phyloP scores from a whole-genome alignment of 257 asterid genomes.

The Avicennia marina region DNA sequence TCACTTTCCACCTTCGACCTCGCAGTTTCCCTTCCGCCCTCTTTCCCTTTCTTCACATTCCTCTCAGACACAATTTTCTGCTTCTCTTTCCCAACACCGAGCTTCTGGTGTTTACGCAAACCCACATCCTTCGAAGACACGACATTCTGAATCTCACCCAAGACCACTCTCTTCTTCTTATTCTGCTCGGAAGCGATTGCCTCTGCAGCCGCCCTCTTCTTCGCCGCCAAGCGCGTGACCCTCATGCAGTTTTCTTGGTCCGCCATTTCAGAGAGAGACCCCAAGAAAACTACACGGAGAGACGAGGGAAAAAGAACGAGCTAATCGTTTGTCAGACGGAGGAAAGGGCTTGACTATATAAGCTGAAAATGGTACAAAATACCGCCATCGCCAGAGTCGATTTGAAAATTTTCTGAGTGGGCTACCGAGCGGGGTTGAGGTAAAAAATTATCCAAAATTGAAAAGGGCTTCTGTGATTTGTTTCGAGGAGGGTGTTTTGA shows the following conservation, averaged over 20 bases:
- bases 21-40: slow-evolving; percentile 21
- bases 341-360: slow-evolving; percentile 22
- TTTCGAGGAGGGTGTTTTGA: background rate
- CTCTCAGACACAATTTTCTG: slow-evolving; percentile 24
- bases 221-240: slow-evolving; percentile 76
- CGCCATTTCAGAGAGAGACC: slow-evolving; percentile 41
- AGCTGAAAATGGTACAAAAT: slow-evolving; percentile 12
- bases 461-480: slow-evolving; percentile 11
- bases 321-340: slow-evolving; percentile 7
- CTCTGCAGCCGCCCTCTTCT: slow-evolving; percentile 65
- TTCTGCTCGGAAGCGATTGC: slow-evolving; percentile 25
- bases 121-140: slow-evolving; percentile 13
- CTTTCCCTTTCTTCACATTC: slow-evolving; percentile 26
- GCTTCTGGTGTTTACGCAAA: slow-evolving; percentile 7
- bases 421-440: slow-evolving; percentile 22
- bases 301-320: background rate
- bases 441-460: slow-evolving; percentile 15
- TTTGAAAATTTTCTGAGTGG: slow-evolving; percentile 25
- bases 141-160: slow-evolving; percentile 75
- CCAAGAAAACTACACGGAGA: slow-evolving; percentile 15
- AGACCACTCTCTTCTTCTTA: slow-evolving; percentile 64
- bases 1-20: slow-evolving; percentile 18
- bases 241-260: slow-evolving; percentile 56
- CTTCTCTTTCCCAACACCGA: slow-evolving; percentile 16
- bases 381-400: slow-evolving; percentile 28